Evolutionary conservation across 2,329 filamentous ascomycete species (phyloP).

Genomic region (Nothopassalora personata): DNA sequence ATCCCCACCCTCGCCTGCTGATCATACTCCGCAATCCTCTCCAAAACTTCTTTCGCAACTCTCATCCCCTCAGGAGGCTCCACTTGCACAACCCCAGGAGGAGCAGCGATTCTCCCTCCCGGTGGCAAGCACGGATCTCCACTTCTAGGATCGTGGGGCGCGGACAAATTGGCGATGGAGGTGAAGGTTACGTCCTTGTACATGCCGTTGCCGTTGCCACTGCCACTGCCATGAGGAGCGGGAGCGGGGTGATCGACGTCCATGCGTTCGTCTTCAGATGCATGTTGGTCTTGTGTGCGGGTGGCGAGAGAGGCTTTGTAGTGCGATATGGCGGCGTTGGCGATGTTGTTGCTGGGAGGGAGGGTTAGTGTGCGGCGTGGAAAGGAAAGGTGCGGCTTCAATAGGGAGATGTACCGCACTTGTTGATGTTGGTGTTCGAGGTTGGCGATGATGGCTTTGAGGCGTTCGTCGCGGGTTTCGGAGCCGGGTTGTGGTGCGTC

Average conservation of each 20-base stretch:
- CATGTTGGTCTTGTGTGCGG: background rate
- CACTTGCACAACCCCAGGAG: slow-evolving; percentile 10
- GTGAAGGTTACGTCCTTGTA: slow-evolving; percentile 1
- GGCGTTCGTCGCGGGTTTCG: slow-evolving; percentile 12
- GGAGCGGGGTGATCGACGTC: background rate
- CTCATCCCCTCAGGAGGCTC: slow-evolving; percentile 9
- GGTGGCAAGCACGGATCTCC: slow-evolving; percentile 13
- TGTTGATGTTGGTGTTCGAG: slow-evolving; percentile 20
- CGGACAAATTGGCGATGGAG: slow-evolving; percentile 14
- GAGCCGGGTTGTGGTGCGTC: slow-evolving; percentile 8
- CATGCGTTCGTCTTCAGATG: background rate
- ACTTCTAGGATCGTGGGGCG: slow-evolving; percentile 14
- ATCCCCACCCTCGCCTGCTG: slow-evolving; percentile 10
- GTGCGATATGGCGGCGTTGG: slow-evolving; percentile 12
- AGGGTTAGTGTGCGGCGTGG: background rate
- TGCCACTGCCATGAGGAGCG: background rate
- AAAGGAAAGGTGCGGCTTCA: too few species aligned
- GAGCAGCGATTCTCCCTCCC: background rate
- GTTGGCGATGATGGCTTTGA: slow-evolving; percentile 23
- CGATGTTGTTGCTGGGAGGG: slow-evolving; percentile 11
- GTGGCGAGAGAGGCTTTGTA: background rate
- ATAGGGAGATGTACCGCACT: slow-evolving; percentile 5
- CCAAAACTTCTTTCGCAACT: slow-evolving; percentile 12
- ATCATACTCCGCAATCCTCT: slow-evolving; percentile 20
- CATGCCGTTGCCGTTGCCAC: background rate